A percentile compares a stretch with the other conserved stretches of the same genome.
Evolutionary conservation across 495 filamentous ascomycete species (phyloP).

Genomic region (Talaromyces borbonicus): DNA sequence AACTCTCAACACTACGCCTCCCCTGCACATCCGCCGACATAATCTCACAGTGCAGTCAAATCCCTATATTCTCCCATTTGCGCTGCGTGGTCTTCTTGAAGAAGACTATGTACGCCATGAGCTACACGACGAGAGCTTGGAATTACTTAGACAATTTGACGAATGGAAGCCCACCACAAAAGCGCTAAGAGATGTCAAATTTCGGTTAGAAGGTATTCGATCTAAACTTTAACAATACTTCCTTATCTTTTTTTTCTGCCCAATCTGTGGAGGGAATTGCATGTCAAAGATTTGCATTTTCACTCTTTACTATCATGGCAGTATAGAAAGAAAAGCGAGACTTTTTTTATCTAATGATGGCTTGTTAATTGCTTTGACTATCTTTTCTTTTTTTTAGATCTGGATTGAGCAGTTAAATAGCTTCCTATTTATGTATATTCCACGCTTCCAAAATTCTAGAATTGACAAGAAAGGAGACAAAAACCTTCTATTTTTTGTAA

Average conservation of each 20-base stretch:
- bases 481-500: too few relatives aligned
- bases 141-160: slow-evolving; percentile 80
- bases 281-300: too few relatives aligned
- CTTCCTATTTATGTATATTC: too few relatives aligned
- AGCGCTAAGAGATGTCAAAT: slow-evolving; percentile 91
- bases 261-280: not conserved
- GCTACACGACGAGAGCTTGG: slow-evolving; percentile 61
- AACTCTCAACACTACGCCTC: slow-evolving; percentile 37
- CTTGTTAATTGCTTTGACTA: too few relatives aligned
- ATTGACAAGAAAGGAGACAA: too few relatives aligned
- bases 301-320: too few relatives aligned
- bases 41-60: slow-evolving; percentile 47
- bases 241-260: not conserved
- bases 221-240: slow-evolving; percentile 53
- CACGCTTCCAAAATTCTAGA: too few relatives aligned
- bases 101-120: slow-evolving; percentile 84
- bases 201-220: slow-evolving; percentile 82
- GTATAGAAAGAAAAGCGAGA: too few relatives aligned
- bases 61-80: slow-evolving; percentile 88
- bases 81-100: slow-evolving; percentile 84
- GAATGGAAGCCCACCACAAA: slow-evolving; percentile 87
- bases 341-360: too few relatives aligned
- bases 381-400: too few relatives aligned
- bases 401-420: too few relatives aligned
- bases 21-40: slow-evolving; percentile 42